Evolutionary conservation across 371 early-diverging fungal species (phyloP), one percentile per base, ranked within the genome.

Genomic region (Syncephalastrum sp.): DNA sequence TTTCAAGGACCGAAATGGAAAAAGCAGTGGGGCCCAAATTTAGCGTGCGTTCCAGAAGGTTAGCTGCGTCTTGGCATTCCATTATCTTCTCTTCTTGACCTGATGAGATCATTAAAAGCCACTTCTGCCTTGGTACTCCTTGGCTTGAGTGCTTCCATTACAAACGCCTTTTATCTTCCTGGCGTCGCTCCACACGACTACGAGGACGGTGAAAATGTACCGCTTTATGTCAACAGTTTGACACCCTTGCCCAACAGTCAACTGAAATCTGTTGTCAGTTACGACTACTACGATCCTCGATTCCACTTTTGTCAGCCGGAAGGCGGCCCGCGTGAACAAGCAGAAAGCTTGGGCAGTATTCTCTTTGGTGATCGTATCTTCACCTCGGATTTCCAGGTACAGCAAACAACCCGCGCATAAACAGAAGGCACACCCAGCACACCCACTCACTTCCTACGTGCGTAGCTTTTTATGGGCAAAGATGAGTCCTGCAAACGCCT

Each of bases 341-440:
- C 85, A 7, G 97, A 94, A 73, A 84, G 83, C 8, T 80, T 97
- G 49, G 97, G 97, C 33, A 82, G 84, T 54, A 91, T 95, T 54
- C 71, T 97, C 47, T 93, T 93, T 83, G 97, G 97, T 7, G 96
- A 97, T 61, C 85, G 97, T 44, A 89, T 96, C 59, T 92, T 82
- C 62, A 85, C 74, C 50, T 92, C 95, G 3, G 81, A 83, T 6
- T 93, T 90, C 66, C 69, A 90, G 76, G 88, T 90, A 83, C 42
- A 50, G 14, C 23, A 59, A 47, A 23, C 46, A 46, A 1, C 16
- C 12, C 2, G 5, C 38, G 38, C 38, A 33, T 33, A 33, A 33
- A 33, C 38, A 33, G 10, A 33, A 12, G 21, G 21, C 38, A 33
- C 38, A 2, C 8, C 38, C 38, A 8, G 21, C 38, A 33, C 38